These are phyloP conservation scores for Microsporum ferrugineum DNA, from an alignment of 2,329 filamentous ascomycete genomes.

Conservation along the genomic window DNA sequence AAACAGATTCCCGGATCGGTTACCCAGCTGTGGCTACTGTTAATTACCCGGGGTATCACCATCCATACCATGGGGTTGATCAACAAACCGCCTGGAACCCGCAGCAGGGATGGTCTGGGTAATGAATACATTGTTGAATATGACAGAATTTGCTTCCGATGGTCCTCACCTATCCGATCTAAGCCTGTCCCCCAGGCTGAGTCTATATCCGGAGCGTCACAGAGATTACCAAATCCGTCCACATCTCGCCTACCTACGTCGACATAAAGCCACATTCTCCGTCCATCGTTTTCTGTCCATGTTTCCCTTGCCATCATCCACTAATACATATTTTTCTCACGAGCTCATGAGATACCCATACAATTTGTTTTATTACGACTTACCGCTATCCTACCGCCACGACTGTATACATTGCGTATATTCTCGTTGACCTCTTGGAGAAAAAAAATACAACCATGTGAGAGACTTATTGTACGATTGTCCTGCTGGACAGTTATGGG, in stretches of 20 bases:
- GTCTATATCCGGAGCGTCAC: not conserved
- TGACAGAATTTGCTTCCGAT: not conserved
- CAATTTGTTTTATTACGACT: not conserved
- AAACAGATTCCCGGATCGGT: not conserved
- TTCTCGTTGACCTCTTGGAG: not conserved
- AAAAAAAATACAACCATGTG: not conserved
- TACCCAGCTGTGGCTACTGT: conserved; percentile 5
- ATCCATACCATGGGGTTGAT: conserved; percentile 1
- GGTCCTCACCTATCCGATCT: not conserved
- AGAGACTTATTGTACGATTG: not conserved
- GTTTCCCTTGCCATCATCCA: not conserved
- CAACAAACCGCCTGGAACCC: conserved; percentile 8
- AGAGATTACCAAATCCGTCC: no score
- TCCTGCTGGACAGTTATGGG: not conserved
- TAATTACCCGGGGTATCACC: not conserved
- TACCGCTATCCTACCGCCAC: not conserved
- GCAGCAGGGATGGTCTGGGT: conserved; percentile 8
- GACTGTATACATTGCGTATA: not conserved
- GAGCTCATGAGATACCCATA: not conserved
- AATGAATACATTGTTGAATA: not conserved
- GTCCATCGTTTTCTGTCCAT: not conserved
- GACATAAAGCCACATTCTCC: not conserved
- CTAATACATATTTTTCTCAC: not conserved
- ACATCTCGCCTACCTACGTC: not conserved
- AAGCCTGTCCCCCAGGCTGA: no score